Base-by-base conservation (phyloP, 2,329 filamentous ascomycete species). In the Diaporthe velutina region DNA sequence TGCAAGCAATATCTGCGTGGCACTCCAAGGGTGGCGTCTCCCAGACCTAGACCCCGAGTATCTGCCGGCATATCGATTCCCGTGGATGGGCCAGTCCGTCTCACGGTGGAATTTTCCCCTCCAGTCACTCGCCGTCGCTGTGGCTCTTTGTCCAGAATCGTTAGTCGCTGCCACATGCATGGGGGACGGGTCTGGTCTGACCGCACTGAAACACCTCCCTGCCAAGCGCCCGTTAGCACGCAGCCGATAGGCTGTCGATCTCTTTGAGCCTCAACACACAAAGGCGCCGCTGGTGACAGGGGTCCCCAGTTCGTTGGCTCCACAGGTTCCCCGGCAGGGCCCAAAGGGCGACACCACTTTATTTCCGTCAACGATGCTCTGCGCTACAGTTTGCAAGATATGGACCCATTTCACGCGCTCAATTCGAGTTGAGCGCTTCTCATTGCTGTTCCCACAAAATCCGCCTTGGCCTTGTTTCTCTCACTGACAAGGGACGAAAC, bases 131-230 rank as follows among this genome's bases (percentile, higher is more conserved):
- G 48, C 45, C 25, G 33, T 68, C 48, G 15, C 45, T 28, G 17
- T 68, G 45, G 13, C 48, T 40, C 64, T 54, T 28, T 68, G 64
- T 54, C 48, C 50, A 15, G 33, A 38, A 15, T n/a, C 30, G n/a
- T 30, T 68, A 68, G 64, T 68, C n/a, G 45, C 33, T 40, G 22
- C 30, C 48, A 22, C 15, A 30, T 68, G 64, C 64, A 54, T 68
- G 60, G 70, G 70, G 70, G 50, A 25, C 48, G 48, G 25, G 52
- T 40, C 58, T 64, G 52, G 66, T 72, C 72, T 28, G 60, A 74
- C 73, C 42, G 48, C 61, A 40, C 45, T 76, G 74, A 76, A 76
- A 76, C 74, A 58, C 73, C 73, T 64, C 68, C 72, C 33, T 68
- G 64, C 64, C 64, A 68, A 68, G 64, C 33, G 33, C 64, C 48